Base-by-base conservation (phyloP, 2,329 filamentous ascomycete species). In the Ceratocystis albifundus region DNA sequence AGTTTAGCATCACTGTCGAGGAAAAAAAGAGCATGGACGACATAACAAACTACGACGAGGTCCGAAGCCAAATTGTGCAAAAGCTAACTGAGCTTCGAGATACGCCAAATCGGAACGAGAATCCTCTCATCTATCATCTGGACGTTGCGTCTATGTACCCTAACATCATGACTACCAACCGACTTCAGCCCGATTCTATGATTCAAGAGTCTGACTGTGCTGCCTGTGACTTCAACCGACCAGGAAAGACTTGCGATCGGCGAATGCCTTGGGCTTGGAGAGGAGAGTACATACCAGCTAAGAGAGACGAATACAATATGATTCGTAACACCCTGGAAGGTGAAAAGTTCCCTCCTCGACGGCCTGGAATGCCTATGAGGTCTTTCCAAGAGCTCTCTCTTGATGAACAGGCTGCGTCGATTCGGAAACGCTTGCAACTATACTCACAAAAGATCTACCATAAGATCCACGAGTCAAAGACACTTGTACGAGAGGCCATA, bases 141-240 rank as follows among this genome's bases (percentile, higher is more conserved):
- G 94, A 99, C 73, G 95, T 99, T 67, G 94, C 94, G 20, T 96
- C 94, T 68, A 99, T 99, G 94, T 99, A 99, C 74, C 94, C 94
- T 8, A 99, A 99, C 76, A 99, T 99, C 75, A 99, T 99, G 95
- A 99, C 95, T 1, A 99, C 94, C 0, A 99, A 99, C 75, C 88
- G 94, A 74, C 77, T 99, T 61, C 94, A 99, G 71, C 94, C 94
- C 0, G 94, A 99, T 75, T 97, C 94, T n/a, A 96, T 99, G 91
- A 95, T 99, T 65, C 81, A 93, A 61, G 95, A 99, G 74, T 90
- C 92, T 0, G 90, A 96, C 72, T 99, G 95, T 72, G 94, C 94
- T 2, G 92, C 94, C 10, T 99, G 95, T 75, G 95, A 99, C 74
- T 99, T 99, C 80, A 99, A 99, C 71, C 82, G 94, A 57, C 94